Evolutionary conservation across 1,284 basidiomycete species (phyloP).

Genomic region (Pseudomicrostroma phylloplanum): DNA sequence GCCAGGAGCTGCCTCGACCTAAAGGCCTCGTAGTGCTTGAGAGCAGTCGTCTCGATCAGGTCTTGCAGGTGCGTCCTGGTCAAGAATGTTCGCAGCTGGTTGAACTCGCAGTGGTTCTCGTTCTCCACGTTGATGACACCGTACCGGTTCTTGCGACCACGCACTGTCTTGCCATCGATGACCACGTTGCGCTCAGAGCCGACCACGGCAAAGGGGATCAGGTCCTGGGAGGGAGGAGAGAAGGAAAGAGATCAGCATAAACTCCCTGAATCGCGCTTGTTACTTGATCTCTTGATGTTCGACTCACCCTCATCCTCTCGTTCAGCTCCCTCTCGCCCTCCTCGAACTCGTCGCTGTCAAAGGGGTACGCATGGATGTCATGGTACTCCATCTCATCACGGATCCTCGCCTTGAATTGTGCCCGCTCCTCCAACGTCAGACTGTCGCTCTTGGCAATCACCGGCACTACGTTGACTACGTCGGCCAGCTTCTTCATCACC

Average conservation of each 20-base stretch:
- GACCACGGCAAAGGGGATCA: constrained; percentile 94
- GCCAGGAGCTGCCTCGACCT: constrained; percentile 91
- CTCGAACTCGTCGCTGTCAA: constrained; percentile 92
- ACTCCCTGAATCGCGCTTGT: not conserved
- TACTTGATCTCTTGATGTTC: no score
- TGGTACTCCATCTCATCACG: constrained; percentile 86
- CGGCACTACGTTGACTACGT: constrained; percentile 97
- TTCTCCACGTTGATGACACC: constrained; percentile 92
- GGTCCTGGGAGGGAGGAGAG: constrained; percentile 54
- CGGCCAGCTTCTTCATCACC: constrained; percentile 96
- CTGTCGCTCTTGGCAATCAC: constrained; percentile 98
- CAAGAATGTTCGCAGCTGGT: constrained; percentile 86
- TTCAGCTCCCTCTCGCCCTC: constrained; percentile 83
- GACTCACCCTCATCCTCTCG: constrained; percentile 64
- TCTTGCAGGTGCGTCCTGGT: constrained; percentile 86
- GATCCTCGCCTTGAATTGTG: constrained; percentile 88
- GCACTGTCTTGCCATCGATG: constrained; percentile 88
- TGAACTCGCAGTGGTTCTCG: constrained; percentile 93
- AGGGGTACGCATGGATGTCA: constrained; percentile 91
- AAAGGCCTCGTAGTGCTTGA: constrained; percentile 99
- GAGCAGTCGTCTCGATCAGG: constrained; percentile 94
- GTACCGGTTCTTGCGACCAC: constrained; percentile 94
- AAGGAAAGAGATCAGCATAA: not conserved
- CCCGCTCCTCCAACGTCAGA: constrained; percentile 85
- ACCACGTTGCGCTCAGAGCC: constrained; percentile 90